Evolutionary conservation across 2,329 filamentous ascomycete species (phyloP).

Genomic region (Pestalotiopsis sp.): DNA sequence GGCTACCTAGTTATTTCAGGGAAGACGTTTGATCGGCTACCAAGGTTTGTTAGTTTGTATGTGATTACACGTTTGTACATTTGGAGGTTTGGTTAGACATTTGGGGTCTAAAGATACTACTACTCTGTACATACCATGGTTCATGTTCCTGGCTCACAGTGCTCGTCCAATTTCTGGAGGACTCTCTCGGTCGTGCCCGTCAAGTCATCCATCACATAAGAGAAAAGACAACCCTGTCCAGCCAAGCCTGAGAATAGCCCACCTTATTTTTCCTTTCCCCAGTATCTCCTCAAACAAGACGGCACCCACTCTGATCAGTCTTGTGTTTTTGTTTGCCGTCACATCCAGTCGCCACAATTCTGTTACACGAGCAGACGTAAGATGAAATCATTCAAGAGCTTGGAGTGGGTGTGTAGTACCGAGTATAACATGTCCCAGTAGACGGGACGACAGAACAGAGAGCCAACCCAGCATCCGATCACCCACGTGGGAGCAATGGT

Average conservation of each 20-base stretch:
- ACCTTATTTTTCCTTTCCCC: background rate
- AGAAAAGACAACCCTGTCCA: background rate
- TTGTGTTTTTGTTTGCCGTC: background rate
- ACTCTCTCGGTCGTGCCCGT: background rate
- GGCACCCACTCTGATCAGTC: background rate
- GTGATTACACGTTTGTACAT: background rate
- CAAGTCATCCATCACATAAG: background rate
- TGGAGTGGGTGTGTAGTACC: background rate
- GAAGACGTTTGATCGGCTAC: background rate
- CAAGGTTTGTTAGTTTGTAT: background rate
- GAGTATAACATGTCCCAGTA: background rate
- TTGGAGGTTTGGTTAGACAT: background rate
- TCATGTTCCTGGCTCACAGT: background rate
- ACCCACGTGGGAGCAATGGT: background rate
- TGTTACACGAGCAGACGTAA: background rate
- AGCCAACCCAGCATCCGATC: background rate
- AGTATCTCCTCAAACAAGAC: background rate
- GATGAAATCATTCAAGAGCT: background rate
- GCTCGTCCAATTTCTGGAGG: background rate
- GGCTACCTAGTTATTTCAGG: background rate
- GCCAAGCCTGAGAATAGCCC: background rate
- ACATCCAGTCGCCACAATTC: background rate
- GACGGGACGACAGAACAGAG: background rate
- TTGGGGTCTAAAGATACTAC: background rate
- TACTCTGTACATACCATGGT: background rate